Evolutionary conservation across 306 rosid species (phyloP).

Genomic region (Macrotyloma uniflorum): DNA sequence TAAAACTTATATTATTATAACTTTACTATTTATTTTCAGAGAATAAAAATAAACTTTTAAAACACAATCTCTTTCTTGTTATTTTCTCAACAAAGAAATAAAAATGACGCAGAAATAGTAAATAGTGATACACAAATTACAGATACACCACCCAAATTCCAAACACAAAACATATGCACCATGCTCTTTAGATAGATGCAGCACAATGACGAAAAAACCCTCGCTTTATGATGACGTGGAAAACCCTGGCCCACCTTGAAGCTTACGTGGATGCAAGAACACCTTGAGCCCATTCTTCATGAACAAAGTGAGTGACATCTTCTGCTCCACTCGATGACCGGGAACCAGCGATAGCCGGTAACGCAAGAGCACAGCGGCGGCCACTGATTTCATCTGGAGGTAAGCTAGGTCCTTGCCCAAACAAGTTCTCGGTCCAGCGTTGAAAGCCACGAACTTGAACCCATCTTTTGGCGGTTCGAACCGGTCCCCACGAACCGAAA

Average conservation of each 20-base stretch:
- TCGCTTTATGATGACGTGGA: slow-evolving; percentile 16
- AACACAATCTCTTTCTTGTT: neutral
- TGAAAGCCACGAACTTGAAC: slow-evolving; percentile 82
- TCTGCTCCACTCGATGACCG: slow-evolving; percentile 84
- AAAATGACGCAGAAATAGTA: neutral
- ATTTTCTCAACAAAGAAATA: neutral
- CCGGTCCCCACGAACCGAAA: slow-evolving; percentile 61
- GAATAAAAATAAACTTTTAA: neutral
- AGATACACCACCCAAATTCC: neutral
- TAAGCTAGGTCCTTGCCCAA: slow-evolving; percentile 95
- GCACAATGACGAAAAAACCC: slow-evolving; percentile 42
- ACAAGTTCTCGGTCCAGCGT: slow-evolving; percentile 94
- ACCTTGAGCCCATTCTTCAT: slow-evolving; percentile 87
- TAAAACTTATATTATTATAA: neutral
- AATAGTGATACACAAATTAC: neutral
- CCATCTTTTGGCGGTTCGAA: slow-evolving; percentile 82
- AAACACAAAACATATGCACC: neutral
- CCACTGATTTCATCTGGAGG: slow-evolving; percentile 93
- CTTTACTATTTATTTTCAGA: neutral
- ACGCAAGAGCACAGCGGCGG: slow-evolving; percentile 78
- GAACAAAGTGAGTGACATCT: slow-evolving; percentile 89
- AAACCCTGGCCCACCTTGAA: slow-evolving; percentile 35
- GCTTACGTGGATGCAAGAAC: slow-evolving; percentile 65
- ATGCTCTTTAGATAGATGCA: neutral
- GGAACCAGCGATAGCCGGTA: slow-evolving; percentile 77